Base-by-base conservation (phyloP, 495 filamentous ascomycete species). In the Penicillium malachiteum region DNA sequence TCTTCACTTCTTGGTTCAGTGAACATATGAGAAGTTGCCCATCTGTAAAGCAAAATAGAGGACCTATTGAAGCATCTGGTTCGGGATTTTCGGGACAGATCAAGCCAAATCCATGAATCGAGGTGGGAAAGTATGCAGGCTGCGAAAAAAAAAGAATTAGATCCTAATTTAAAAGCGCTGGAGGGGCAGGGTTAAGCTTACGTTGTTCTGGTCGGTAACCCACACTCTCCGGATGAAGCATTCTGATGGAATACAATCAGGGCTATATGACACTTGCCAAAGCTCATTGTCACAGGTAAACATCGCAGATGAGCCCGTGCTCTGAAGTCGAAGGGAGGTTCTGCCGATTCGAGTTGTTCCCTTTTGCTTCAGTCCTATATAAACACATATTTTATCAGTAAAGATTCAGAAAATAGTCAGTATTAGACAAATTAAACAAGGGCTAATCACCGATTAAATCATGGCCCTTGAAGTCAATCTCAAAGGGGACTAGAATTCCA, bases 151-250 rank as follows among this genome's bases (percentile, higher is more conserved):
- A 34, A 35, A 21, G 16, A 8, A 9, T 39, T 21, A 51, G 35
- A 3, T 35, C 5, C 14, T 3, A 43, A 43, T 4, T 16, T 12
- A 21, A 40, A 16, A 43, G 5, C 8, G 6, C 13, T 30, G 10
- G 3, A 41, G 2, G 3, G 3, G 4, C 3, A 31, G 13, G 31
- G 34, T 52, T 52, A 40, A 5, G 60, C 75, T 68, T 53, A 78
- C 76, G 58, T 71, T 71, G 41, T 66, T 74, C 48, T 75, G 74
- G 43, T 78, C 73, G 1, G 76, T 77, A 30, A 78, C 70, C 71
- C 74, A 78, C 35, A 78, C 59, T 38, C 68, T 58, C 43, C 69
- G 58, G 9, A 76, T 53, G 14, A 56, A 53, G 50, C 61, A 77
- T 7, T 67, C 64, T 26, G 56, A 55, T 9, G 46, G 38, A 32